phyloP scores from a whole-genome alignment of 2,329 filamentous ascomycete species.

The Myriosclerotinia curreyana region DNA sequence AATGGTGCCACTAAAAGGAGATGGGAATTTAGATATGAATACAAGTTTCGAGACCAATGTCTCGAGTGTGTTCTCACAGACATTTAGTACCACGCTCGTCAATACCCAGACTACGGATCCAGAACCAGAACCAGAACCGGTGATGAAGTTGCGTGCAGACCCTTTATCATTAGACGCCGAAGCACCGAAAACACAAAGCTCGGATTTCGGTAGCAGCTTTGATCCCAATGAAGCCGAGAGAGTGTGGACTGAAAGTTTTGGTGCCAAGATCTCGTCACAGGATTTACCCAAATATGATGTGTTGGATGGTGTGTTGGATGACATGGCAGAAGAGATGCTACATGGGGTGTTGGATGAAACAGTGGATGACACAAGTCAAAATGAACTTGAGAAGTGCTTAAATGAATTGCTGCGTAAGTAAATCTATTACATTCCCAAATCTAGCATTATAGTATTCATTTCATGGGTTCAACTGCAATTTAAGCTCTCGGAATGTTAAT shows the following conservation, averaged over 20 bases:
- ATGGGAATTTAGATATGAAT: conserved; percentile 11
- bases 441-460: background rate
- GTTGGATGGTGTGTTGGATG: background rate
- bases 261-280: background rate
- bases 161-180: background rate
- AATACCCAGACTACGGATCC: conserved; percentile 26
- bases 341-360: background rate
- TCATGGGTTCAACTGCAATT: background rate
- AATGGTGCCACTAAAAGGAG: background rate
- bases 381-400: conserved; percentile 23
- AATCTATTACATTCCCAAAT: background rate
- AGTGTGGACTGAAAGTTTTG: background rate
- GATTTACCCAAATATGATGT: background rate
- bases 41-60: conserved; percentile 30
- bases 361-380: background rate
- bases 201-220: conserved; percentile 17
- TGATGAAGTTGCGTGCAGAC: background rate
- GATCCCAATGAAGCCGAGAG: background rate
- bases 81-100: background rate
- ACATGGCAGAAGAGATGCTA: background rate
- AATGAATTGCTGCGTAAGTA: conserved; percentile 7
- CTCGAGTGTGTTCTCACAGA: conserved; percentile 27
- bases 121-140: conserved; percentile 10
- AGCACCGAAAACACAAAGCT: background rate
- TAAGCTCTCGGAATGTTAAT: background rate